phyloP scores from a whole-genome alignment of 345 rosid genomes.

The Theobroma cacao region DNA sequence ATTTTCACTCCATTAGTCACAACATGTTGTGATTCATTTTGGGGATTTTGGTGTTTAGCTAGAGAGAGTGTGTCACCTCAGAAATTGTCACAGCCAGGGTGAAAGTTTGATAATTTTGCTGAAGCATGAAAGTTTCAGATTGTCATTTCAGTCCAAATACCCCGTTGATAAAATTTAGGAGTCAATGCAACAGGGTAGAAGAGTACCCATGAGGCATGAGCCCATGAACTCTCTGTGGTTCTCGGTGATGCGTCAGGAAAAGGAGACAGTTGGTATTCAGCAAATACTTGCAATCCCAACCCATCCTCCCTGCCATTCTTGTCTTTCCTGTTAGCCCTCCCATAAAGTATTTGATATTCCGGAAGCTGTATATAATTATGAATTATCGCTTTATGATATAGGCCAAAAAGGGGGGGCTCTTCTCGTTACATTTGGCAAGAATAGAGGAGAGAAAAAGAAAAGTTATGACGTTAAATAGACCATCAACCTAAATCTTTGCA shows the following conservation, averaged over 20 bases:
- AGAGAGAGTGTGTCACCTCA: neutral
- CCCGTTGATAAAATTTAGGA: neutral
- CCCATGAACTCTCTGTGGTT: neutral
- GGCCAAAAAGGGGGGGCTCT: neutral
- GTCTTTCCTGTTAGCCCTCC: neutral
- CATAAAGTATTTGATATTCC: neutral
- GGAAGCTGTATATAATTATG: neutral
- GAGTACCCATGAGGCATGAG: neutral
- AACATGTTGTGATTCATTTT: neutral
- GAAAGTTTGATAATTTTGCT: neutral
- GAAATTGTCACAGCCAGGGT: neutral
- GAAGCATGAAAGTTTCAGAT: neutral
- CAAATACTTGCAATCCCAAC: neutral
- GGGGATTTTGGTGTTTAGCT: neutral
- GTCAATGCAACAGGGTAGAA: neutral
- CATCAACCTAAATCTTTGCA: neutral
- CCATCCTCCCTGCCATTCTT: constrained; percentile 2
- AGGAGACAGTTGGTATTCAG: neutral
- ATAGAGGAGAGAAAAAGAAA: neutral
- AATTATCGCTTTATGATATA: neutral
- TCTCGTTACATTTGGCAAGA: neutral
- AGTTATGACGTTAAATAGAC: neutral
- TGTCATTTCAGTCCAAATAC: neutral
- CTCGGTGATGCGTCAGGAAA: neutral
- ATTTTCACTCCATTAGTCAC: neutral